Percentiles rank a stretch among this genome's conserved stretches.
Evolutionary conservation across 1,284 basidiomycete genomes (phyloP).

Genomic region (Pseudomicrostroma phylloplanum): DNA sequence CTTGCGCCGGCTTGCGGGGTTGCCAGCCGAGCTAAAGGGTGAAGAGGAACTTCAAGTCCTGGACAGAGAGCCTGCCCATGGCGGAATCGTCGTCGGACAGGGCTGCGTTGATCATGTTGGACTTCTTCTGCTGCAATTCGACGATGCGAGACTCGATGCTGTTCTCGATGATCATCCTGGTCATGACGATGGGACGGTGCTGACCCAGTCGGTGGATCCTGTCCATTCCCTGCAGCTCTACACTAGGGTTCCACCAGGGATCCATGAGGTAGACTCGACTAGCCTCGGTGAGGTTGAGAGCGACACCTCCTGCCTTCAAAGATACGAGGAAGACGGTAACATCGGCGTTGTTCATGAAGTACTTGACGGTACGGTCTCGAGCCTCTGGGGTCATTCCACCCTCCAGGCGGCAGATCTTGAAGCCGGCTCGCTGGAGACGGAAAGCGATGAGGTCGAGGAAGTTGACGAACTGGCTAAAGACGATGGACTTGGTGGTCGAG

Average conservation of each 20-base stretch:
- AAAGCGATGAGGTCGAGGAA: slow-evolving; percentile 76
- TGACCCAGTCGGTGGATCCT: slow-evolving; percentile 75
- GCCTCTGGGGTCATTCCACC: slow-evolving; percentile 96
- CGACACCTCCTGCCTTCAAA: slow-evolving; percentile 92
- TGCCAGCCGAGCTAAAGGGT: not conserved
- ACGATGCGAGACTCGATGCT: slow-evolving; percentile 78
- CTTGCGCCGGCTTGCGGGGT: no score
- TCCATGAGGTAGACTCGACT: slow-evolving; percentile 50
- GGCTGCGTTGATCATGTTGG: slow-evolving; percentile 52
- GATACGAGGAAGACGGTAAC: slow-evolving; percentile 93
- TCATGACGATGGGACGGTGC: slow-evolving; percentile 79
- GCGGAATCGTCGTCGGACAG: slow-evolving; percentile 48
- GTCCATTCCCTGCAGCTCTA: slow-evolving; percentile 18
- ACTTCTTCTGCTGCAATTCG: slow-evolving; percentile 89
- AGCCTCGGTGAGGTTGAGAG: slow-evolving; percentile 53
- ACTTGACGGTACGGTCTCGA: slow-evolving; percentile 85
- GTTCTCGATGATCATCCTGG: slow-evolving; percentile 84
- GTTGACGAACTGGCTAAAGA: slow-evolving; percentile 90
- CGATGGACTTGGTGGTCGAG: slow-evolving; percentile 88
- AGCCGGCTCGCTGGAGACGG: slow-evolving; percentile 79
- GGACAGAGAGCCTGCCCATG: slow-evolving; percentile 47
- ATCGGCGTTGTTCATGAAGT: slow-evolving; percentile 89
- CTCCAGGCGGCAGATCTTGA: slow-evolving; percentile 83
- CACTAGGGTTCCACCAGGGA: slow-evolving; percentile 48
- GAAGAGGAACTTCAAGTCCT: slow-evolving; percentile 46